A percentile compares a stretch with the other conserved stretches of the same genome.
Conservation (phyloP, 371 early-diverging fungal genomes). For the Mucor mucedo region DNA sequence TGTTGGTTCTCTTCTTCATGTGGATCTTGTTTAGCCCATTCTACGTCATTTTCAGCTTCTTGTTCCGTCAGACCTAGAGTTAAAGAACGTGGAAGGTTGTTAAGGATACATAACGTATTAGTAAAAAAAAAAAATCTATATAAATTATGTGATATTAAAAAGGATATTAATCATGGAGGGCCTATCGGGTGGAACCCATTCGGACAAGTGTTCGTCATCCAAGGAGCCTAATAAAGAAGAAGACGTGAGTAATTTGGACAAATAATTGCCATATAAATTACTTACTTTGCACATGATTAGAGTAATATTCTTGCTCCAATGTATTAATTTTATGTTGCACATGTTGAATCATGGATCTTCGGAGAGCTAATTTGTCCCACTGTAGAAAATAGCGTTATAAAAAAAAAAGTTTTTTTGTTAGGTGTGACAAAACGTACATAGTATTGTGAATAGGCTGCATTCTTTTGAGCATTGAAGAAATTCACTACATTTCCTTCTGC, state of each 20-base stretch:
- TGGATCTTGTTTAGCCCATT: slow-evolving; percentile 28
- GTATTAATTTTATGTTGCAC: slow-evolving; percentile 36
- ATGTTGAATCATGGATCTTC: slow-evolving; percentile 39
- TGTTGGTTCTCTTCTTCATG: slow-evolving; percentile 9
- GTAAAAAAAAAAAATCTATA: slow-evolving; percentile 9
- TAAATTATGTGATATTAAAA: slow-evolving; percentile 7
- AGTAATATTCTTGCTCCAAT: slow-evolving; percentile 41
- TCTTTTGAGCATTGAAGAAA: slow-evolving; percentile 30
- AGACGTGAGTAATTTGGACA: background rate
- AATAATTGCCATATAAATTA: background rate
- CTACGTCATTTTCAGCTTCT: slow-evolving; percentile 35
- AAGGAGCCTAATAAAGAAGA: slow-evolving; percentile 29
- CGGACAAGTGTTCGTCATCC: slow-evolving; percentile 40
- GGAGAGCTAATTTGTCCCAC: slow-evolving; percentile 39
- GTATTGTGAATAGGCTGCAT: slow-evolving; percentile 38
- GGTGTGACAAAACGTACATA: slow-evolving; percentile 21
- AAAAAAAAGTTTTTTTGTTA: background rate
- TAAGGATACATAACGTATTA: slow-evolving; percentile 15
- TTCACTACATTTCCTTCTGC: slow-evolving; percentile 30
- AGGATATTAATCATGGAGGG: slow-evolving; percentile 47
- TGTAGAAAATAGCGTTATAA: slow-evolving; percentile 9
- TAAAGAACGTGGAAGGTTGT: slow-evolving; percentile 33
- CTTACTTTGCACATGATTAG: slow-evolving; percentile 37
- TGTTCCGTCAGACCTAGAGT: slow-evolving; percentile 42
- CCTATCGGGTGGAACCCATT: slow-evolving; percentile 46